These are phyloP conservation scores for Gossypium herbaceum DNA, from an alignment of 345 rosid genomes.

Conservation along the genomic window DNA sequence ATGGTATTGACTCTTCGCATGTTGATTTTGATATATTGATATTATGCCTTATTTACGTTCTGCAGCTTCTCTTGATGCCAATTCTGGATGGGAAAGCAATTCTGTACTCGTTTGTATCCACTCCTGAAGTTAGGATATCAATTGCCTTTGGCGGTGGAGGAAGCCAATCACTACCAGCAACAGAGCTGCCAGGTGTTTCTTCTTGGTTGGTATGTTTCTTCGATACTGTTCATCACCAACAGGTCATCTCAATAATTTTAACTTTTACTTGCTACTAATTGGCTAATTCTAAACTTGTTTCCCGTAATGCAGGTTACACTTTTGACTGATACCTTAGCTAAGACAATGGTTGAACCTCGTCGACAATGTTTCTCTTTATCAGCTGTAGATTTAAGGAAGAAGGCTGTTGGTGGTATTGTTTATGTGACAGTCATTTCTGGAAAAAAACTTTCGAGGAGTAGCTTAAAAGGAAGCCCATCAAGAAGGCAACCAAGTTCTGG, in stretches of 20 bases:
- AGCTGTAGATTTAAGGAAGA: constrained; percentile 70
- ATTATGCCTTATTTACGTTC: constrained; percentile 15
- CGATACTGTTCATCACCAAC: neutral
- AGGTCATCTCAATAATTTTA: neutral
- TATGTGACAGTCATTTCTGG: constrained; percentile 76
- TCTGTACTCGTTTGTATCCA: constrained; percentile 73
- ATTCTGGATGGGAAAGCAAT: constrained; percentile 78
- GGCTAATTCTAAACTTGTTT: neutral
- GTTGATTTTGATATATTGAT: constrained; percentile 7
- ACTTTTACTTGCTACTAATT: neutral
- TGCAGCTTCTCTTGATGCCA: constrained; percentile 86
- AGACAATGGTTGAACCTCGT: constrained; percentile 93
- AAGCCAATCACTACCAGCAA: constrained; percentile 88
- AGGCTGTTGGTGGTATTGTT: constrained; percentile 74
- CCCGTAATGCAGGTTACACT: constrained; percentile 55
- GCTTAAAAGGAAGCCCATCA: constrained; percentile 59
- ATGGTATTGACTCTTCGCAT: neutral
- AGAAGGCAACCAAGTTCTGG: constrained; percentile 39
- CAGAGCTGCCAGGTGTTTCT: constrained; percentile 94
- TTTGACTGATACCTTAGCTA: constrained; percentile 71
- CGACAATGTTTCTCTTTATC: constrained; percentile 79
- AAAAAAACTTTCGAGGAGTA: constrained; percentile 49
- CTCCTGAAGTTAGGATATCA: constrained; percentile 83
- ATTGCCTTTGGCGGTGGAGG: constrained; percentile 98
- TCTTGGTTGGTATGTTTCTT: constrained; percentile 83